These are phyloP conservation scores for Myrica gale DNA, from an alignment of 306 rosid species.

Conservation along the genomic window DNA sequence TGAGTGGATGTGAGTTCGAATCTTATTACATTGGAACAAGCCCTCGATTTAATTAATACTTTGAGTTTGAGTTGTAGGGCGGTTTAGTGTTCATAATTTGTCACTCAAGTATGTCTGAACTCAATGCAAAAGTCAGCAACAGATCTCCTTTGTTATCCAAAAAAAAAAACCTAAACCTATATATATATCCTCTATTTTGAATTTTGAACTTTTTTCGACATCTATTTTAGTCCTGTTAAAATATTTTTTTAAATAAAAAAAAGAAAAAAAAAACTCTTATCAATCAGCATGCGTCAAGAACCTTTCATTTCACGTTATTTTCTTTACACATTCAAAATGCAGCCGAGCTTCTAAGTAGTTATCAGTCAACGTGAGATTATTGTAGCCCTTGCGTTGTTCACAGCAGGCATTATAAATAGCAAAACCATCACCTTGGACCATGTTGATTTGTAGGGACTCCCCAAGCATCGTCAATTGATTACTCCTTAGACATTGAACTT, in stretches of 20 bases:
- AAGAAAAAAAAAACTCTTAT: neutral
- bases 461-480: constrained; percentile 15
- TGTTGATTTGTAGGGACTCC: constrained; percentile 1
- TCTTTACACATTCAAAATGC: neutral
- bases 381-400: neutral
- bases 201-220: neutral
- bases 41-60: too few relatives aligned
- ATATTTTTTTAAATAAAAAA: too few relatives aligned
- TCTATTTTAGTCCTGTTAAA: neutral
- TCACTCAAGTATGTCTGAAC: too few relatives aligned
- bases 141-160: too few relatives aligned
- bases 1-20: too few relatives aligned
- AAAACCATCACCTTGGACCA: constrained; percentile 5
- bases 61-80: too few relatives aligned
- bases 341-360: rapidly evolving
- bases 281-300: too few relatives aligned
- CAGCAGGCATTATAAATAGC: neutral
- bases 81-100: too few relatives aligned
- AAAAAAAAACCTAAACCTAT: too few relatives aligned
- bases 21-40: too few relatives aligned
- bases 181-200: neutral
- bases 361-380: neutral
- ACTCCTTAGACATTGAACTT: constrained; percentile 10
- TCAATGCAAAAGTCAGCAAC: too few relatives aligned
- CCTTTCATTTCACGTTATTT: too few relatives aligned